phyloP scores from a whole-genome alignment of 352 stramenopile species.

The Lagenidium sp. region DNA sequence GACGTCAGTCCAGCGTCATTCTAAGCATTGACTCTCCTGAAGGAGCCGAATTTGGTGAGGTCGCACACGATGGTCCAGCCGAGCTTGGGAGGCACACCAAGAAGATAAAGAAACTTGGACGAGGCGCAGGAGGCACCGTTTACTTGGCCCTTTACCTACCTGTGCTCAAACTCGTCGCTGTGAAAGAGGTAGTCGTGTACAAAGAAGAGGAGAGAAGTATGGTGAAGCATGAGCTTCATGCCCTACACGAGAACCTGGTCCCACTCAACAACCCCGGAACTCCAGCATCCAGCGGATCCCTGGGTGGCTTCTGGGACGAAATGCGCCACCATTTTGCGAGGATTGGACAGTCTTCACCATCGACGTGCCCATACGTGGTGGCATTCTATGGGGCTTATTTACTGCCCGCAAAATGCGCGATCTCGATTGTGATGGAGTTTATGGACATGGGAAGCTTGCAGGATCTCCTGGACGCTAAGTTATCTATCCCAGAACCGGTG shows the following conservation, averaged over 20 bases:
- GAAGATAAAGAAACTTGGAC: conserved; percentile 57
- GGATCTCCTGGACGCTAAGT: conserved; percentile 41
- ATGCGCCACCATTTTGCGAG: conserved; percentile 5
- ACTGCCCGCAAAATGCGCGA: conserved; percentile 50
- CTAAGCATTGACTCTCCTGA: conserved; percentile 51
- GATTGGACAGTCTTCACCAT: conserved; percentile 1
- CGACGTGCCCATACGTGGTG: conserved; percentile 72
- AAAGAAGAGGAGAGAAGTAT: conserved; percentile 74
- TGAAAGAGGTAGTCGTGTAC: conserved; percentile 82
- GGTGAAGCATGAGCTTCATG: conserved; percentile 82
- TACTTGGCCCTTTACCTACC: conserved; percentile 81
- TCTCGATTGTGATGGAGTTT: conserved; percentile 90
- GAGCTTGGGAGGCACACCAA: conserved; percentile 57
- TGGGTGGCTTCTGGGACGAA: conserved; percentile 5
- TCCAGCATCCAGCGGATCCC: neutral
- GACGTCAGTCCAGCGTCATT: conserved; percentile 45
- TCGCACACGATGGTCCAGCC: conserved; percentile 61
- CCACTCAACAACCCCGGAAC: conserved; percentile 24
- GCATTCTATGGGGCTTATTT: conserved; percentile 86
- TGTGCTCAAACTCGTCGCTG: conserved; percentile 70
- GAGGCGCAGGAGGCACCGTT: conserved; percentile 79
- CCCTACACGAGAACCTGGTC: conserved; percentile 77
- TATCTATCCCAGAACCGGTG: conserved; percentile 42
- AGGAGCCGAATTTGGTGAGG: conserved; percentile 60
- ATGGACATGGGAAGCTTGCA: conserved; percentile 89